Base-by-base conservation (phyloP, 2,329 filamentous ascomycete species). In the Neophaeococcomyces aloes region DNA sequence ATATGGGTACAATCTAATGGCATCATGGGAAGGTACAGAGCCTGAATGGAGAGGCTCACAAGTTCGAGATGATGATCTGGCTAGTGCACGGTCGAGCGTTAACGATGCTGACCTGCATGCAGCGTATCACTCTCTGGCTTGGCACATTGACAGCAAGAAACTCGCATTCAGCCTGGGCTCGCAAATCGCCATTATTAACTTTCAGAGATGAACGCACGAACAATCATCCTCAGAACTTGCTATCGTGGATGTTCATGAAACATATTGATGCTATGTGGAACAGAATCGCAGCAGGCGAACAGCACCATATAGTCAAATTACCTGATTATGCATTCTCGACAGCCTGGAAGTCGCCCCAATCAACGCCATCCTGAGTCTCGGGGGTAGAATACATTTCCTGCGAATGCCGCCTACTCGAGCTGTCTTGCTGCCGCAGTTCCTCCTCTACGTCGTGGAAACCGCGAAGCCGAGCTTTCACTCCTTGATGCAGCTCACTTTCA, bases 131-230 rank as follows among this genome's bases (percentile, higher is more conserved):
- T 61, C 63, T 21, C 57, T 76, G 40, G 65, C 63, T 23, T 76
- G 72, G 72, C 71, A 73, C 55, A 62, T 61, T 10, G 68, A 74
- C 55, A 70, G 71, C n/a, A 69, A 69, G 53, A 71, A 66, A 52
- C 60, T 76, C 45, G 69, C 67, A 2, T 70, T 72, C 53, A 68
- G 67, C 19, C 63, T 70, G 45, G 65, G 65, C 23, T 65, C 64
- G 49, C 65, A 71, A 65, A 44, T 56, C 33, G 51, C 49, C 18
- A 29, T 56, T 18, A 53, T 56, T 32, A 47, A 55, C 34, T 55
- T 56, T 30, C 49, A 52, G 38, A 49, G 52, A 29, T 55, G 51
- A 56, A 46, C n/a, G 14, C 7, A 44, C 25, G 15, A 4, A n/a
- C 29, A 19, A 8, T 11, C 4, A 4, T 23, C 37, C 18, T 14